phyloP scores from a whole-genome alignment of 768 basidiomycete genomes.

The Collybiopsis confluens region DNA sequence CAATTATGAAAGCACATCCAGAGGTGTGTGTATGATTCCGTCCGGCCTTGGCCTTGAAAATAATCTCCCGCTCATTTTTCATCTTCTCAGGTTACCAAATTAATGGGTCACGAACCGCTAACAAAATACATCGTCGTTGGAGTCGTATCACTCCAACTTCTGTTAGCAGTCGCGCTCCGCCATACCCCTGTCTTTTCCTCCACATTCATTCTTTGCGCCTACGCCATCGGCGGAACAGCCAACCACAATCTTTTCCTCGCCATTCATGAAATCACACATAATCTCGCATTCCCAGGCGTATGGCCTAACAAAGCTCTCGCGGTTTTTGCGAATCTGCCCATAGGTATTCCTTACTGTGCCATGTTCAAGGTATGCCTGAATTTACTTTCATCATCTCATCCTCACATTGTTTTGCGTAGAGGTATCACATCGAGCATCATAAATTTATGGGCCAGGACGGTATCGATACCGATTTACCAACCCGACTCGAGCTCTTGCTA shows the following conservation, averaged over 20 bases:
- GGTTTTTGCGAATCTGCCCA: conserved; percentile 88
- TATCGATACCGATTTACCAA: conserved; percentile 93
- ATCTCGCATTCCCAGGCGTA: conserved; percentile 85
- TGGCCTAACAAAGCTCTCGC: conserved; percentile 83
- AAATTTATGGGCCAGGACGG: conserved; percentile 95
- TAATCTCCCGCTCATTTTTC: not conserved
- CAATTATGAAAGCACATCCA: conserved; percentile 92
- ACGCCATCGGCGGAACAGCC: conserved; percentile 86
- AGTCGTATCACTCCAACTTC: conserved; percentile 78
- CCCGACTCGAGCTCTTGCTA: conserved; percentile 74
- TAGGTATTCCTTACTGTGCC: conserved; percentile 91
- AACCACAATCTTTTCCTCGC: conserved; percentile 98
- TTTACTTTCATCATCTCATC: not conserved
- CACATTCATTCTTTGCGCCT: conserved; percentile 73
- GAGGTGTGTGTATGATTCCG: conserved; percentile 68
- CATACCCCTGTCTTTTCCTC: conserved; percentile 65
- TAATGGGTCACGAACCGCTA: conserved; percentile 92
- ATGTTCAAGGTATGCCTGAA: conserved; percentile 75
- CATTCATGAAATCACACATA: conserved; percentile 98
- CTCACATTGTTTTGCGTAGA: conserved; percentile 32
- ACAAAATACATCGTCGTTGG: conserved; percentile 87
- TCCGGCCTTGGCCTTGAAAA: not conserved
- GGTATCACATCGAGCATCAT: conserved; percentile 95
- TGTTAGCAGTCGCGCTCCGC: conserved; percentile 59
- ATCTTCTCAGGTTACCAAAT: conserved; percentile 72